Conservation (phyloP, 2,329 filamentous ascomycete species). For the Microdochium paspali region DNA sequence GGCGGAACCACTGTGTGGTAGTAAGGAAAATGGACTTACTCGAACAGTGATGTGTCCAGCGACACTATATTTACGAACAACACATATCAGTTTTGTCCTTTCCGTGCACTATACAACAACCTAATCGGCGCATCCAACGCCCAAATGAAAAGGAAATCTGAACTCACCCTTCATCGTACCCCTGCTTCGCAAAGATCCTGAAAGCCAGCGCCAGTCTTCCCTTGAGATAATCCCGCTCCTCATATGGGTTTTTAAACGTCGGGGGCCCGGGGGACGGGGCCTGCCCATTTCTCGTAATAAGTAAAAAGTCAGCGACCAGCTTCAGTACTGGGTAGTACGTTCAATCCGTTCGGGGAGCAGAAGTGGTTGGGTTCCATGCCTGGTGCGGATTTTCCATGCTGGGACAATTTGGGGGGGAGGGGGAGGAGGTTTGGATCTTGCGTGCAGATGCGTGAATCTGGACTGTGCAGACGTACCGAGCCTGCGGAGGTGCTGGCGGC, state of each 20-base stretch:
- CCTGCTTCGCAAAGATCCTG: slow-evolving; percentile 47
- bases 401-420: not conserved
- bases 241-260: slow-evolving; percentile 13
- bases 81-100: too few relatives aligned
- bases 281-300: too few relatives aligned
- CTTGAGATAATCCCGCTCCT: slow-evolving; percentile 44
- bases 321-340: too few relatives aligned
- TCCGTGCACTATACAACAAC: too few relatives aligned
- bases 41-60: slow-evolving; percentile 55
- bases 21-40: slow-evolving; percentile 5
- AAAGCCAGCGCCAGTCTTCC: slow-evolving; percentile 44
- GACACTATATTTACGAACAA: slow-evolving; percentile 22
- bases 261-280: slow-evolving; percentile 2
- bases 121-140: too few relatives aligned
- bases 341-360: too few relatives aligned
- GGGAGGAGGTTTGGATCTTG: too few relatives aligned
- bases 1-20: too few relatives aligned
- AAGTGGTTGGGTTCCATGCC: too few relatives aligned
- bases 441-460: too few relatives aligned
- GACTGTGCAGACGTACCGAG: not conserved
- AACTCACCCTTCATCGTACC: slow-evolving; percentile 42
- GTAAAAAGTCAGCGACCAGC: too few relatives aligned
- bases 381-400: too few relatives aligned
- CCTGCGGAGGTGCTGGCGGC: not conserved
- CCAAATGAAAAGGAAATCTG: not conserved